These are phyloP conservation scores for Pestalotiopsis sp. DNA, from an alignment of 2,329 filamentous ascomycete species.

Conservation along the genomic window DNA sequence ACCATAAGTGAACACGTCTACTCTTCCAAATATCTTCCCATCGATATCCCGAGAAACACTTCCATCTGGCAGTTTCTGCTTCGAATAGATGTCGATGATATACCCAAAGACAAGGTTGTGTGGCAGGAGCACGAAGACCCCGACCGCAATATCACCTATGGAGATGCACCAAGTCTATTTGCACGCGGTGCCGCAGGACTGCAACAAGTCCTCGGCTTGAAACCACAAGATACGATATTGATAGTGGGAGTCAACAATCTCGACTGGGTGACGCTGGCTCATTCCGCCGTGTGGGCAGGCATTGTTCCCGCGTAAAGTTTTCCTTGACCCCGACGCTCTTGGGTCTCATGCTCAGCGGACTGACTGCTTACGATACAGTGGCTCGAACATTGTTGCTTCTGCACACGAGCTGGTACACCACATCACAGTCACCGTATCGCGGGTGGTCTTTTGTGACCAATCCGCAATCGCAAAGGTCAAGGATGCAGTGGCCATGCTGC, in stretches of 20 bases:
- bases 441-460: constrained; percentile 16
- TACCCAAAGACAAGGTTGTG: constrained; percentile 20
- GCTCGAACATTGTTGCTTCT: constrained; percentile 22
- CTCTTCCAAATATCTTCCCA: not conserved
- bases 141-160: not conserved
- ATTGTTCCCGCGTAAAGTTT: constrained; percentile 21
- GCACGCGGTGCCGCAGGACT: not conserved
- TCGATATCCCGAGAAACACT: constrained; percentile 14
- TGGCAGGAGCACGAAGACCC: constrained; percentile 25
- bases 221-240: constrained; percentile 22
- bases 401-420: constrained; percentile 26
- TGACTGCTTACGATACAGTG: constrained; percentile 16
- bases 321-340: not conserved
- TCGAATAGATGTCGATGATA: constrained; percentile 26
- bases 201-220: not conserved
- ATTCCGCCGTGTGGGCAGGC: constrained; percentile 25
- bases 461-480: not conserved
- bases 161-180: not conserved
- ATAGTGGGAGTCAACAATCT: constrained; percentile 25
- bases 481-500: not conserved
- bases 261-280: constrained; percentile 22
- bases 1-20: not conserved
- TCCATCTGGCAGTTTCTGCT: constrained; percentile 28
- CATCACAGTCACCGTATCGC: constrained; percentile 21
- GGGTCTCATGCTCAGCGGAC: not conserved